Base-by-base conservation (phyloP, 116 monocot species). In the Zostera marina region DNA sequence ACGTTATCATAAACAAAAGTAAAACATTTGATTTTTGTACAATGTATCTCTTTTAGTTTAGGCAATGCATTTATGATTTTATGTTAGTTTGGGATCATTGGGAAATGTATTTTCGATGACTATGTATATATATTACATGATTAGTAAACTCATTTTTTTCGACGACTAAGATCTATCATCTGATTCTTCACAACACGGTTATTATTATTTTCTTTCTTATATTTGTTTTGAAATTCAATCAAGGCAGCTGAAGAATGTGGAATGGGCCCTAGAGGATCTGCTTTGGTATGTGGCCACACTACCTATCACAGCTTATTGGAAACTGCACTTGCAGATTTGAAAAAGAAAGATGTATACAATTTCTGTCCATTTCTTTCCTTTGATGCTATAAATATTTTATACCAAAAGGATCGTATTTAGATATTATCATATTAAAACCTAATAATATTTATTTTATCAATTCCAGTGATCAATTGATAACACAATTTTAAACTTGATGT, bases 201-300 rank as follows among this genome's bases (percentile, higher is more conserved):
- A 54, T 54, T 54, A 54, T 12, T 24, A 7, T 11, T 32, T 38
- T 56, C 32, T 32, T 32, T 32, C 32, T 32, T 32, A 32, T 32
- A 32, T 32, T 32, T 32, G 32, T 32, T 32, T 32, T 32, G 32
- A 32, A 32, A 32, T 39, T 41, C 41, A 11, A 22, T 47, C 42
- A 7, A 94, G 94, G 88, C 80, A 19, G 77, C 78, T 53, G 57
- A 53, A 74, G 66, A 72, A 11, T 56, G 73, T 67, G 88, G 94
- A 53, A 88, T 94, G 94, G 94, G 88, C 14, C 81, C 84, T 7
- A 84, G 85, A 62, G 88, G 94, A n/a, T 94, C 94, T 4, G 79
- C 88, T 15, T 64, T 94, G 60, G 68, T 88, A 10, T 94, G 94
- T 54, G 94, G 94, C 1, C 82, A 94, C 32, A 88, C 94, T 9